Percentiles rank a stretch among this genome's conserved stretches.
phyloP scores from a whole-genome alignment of 176 grass and related monocot genomes.

The Bonia amplexicaulis region DNA sequence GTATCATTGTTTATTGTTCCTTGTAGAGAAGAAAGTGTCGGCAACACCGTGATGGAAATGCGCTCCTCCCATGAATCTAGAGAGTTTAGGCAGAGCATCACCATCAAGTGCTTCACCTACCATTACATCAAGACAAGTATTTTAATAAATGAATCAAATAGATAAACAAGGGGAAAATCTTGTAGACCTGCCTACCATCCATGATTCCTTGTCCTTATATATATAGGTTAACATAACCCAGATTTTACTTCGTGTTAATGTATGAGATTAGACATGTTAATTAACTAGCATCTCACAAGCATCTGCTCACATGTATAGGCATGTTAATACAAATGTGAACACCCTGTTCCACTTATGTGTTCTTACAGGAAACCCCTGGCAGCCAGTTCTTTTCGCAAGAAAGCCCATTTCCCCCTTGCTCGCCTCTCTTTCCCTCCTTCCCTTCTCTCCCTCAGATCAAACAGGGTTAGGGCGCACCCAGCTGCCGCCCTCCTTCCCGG shows the following conservation, averaged over 20 bases:
- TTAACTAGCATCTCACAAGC: not conserved
- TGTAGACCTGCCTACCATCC: conserved; percentile 2
- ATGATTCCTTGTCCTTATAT: not conserved
- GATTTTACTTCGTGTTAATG: not conserved
- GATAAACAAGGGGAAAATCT: not conserved
- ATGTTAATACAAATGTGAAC: too few relatives aligned
- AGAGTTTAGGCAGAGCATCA: conserved; percentile 8
- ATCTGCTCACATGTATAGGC: conserved; percentile 9
- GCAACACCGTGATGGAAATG: not conserved
- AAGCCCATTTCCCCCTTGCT: too few relatives aligned
- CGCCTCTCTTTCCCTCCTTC: too few relatives aligned
- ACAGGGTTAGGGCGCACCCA: too few relatives aligned
- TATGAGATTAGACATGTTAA: not conserved
- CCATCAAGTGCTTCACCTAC: conserved; percentile 35
- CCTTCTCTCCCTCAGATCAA: too few relatives aligned
- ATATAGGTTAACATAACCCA: not conserved
- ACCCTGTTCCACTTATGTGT: too few relatives aligned
- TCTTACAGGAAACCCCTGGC: too few relatives aligned
- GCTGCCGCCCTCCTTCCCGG: too few relatives aligned
- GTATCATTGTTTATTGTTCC: conserved; percentile 19
- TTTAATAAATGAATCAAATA: not conserved
- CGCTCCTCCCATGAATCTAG: conserved; percentile 28
- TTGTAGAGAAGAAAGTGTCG: conserved; percentile 23
- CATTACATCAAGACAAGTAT: conserved; percentile 9
- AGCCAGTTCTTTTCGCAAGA: too few relatives aligned